Percentiles rank a stretch among this genome's conserved stretches.
These are phyloP conservation scores for Wickerhamiella kazuoi DNA, from an alignment of 805 yeast species.

Conservation along the genomic window DNA sequence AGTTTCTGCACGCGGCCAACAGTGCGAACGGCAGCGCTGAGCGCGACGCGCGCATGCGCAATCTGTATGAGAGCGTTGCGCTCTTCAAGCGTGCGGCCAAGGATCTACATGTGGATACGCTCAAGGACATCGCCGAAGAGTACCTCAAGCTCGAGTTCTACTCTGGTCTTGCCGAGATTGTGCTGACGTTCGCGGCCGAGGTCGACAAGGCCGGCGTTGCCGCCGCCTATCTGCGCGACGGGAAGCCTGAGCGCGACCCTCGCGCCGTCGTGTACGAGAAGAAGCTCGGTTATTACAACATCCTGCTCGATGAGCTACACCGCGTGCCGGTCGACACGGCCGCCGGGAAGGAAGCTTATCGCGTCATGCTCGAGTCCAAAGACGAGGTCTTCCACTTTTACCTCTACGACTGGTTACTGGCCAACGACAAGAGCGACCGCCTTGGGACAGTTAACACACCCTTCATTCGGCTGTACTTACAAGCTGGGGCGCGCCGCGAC, in stretches of 20 bases:
- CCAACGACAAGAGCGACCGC: conserved; percentile 58
- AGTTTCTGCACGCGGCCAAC: conserved; percentile 73
- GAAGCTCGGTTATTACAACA: conserved; percentile 44
- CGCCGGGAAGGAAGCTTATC: conserved; percentile 47
- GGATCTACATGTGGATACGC: conserved; percentile 56
- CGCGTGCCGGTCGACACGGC: conserved; percentile 40
- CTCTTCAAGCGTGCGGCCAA: conserved; percentile 67
- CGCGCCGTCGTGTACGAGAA: conserved; percentile 34
- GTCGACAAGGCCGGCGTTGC: conserved; percentile 46
- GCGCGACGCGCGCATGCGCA: conserved; percentile 28
- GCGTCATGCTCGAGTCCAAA: conserved; percentile 48
- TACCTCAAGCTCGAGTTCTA: conserved; percentile 63
- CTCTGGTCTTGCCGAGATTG: conserved; percentile 72
- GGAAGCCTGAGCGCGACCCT: conserved; percentile 32
- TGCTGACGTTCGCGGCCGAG: conserved; percentile 56
- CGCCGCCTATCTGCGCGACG: conserved; percentile 36
- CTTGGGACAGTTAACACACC: conserved; percentile 68
- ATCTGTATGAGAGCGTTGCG: conserved; percentile 52
- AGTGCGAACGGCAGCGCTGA: conserved; percentile 33
- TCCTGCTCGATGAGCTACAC: conserved; percentile 58
- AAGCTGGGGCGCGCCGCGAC: conserved; percentile 30
- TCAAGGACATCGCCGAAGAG: conserved; percentile 62
- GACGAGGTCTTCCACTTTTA: conserved; percentile 85
- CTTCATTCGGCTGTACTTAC: conserved; percentile 58
- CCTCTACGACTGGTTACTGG: conserved; percentile 80